Evolutionary conservation across 2,329 filamentous ascomycete genomes (phyloP).

Genomic region (Diatrype stigma): DNA sequence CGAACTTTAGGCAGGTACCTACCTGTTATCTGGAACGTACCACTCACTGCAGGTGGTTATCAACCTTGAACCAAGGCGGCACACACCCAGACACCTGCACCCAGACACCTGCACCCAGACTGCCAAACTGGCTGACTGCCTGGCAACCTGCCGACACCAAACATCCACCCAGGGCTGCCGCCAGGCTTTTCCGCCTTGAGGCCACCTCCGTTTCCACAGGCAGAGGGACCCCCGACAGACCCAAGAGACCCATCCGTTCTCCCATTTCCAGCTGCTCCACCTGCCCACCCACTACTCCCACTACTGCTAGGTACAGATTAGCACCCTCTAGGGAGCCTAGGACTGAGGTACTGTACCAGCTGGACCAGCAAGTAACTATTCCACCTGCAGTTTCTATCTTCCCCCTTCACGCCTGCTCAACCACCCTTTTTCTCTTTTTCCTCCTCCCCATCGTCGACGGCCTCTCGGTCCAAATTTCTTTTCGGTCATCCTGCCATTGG

Average conservation of each 20-base stretch:
- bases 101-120: too few species aligned
- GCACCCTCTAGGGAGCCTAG: not conserved
- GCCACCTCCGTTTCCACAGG: not conserved
- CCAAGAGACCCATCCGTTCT: not conserved
- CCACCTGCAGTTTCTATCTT: conserved; percentile 3
- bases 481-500: conserved; percentile 7
- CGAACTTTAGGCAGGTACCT: too few species aligned
- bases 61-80: too few species aligned
- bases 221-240: not conserved
- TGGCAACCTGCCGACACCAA: too few species aligned
- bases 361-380: not conserved
- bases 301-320: not conserved
- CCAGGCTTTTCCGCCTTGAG: too few species aligned
- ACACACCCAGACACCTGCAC: too few species aligned
- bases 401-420: conserved; percentile 21
- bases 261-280: not conserved
- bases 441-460: conserved; percentile 14
- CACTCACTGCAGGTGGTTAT: too few species aligned
- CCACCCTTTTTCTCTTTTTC: conserved; percentile 28
- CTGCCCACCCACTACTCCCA: not conserved
- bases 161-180: too few species aligned
- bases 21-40: too few species aligned
- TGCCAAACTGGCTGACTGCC: too few species aligned
- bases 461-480: conserved; percentile 10
- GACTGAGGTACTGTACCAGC: conserved; percentile 8